Evolutionary conservation across 1,284 basidiomycete genomes (phyloP).

Genomic region (Leccinum variabile): DNA sequence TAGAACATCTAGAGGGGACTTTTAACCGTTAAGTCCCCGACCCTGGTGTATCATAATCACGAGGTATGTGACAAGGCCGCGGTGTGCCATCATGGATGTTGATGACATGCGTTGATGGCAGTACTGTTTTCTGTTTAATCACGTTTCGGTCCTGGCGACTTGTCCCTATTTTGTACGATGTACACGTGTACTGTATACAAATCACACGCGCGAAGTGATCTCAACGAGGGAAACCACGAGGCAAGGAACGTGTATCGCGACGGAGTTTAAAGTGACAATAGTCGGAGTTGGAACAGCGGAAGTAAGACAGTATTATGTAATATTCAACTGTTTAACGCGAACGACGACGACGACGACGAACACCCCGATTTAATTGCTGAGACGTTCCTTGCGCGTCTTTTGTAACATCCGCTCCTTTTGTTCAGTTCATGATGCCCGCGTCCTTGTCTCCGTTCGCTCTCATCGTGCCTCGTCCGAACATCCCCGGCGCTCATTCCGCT

Average conservation of each 20-base stretch:
- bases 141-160: conserved; percentile 17
- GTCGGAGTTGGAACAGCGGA: conserved; percentile 23
- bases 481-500: conserved; percentile 43
- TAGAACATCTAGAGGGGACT: conserved; percentile 24
- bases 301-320: conserved; percentile 32
- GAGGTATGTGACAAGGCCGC: conserved; percentile 11
- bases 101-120: conserved; percentile 2
- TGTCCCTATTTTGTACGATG: background rate
- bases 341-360: conserved; percentile 29
- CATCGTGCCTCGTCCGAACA: conserved; percentile 52
- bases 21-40: conserved; percentile 32
- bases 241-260: conserved; percentile 25
- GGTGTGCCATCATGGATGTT: conserved; percentile 1
- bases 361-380: conserved; percentile 10
- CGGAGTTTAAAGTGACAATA: conserved; percentile 15
- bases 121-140: conserved; percentile 15
- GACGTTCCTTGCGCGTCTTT: conserved; percentile 24
- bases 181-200: conserved; percentile 22
- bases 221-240: conserved; percentile 25
- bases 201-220: conserved; percentile 24
- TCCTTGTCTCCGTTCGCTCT: conserved; percentile 52
- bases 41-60: conserved; percentile 28
- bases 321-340: conserved; percentile 12
- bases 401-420: conserved; percentile 28
- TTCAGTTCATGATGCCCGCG: conserved; percentile 31